Evolutionary conservation across 352 stramenopile genomes (phyloP).

Genomic region (Phytophthora sp.): DNA sequence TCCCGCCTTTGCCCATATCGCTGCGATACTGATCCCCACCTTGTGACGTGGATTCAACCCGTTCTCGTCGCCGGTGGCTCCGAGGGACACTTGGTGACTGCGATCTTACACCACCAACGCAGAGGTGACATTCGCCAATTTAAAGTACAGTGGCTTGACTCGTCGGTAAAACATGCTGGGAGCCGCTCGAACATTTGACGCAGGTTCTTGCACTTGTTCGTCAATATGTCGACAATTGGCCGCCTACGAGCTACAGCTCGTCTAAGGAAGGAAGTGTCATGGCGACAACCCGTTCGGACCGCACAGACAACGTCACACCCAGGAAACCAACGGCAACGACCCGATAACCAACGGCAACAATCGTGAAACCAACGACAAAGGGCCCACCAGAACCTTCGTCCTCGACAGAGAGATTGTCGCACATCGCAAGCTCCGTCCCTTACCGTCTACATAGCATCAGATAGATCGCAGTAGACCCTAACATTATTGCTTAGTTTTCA

Average conservation of each 20-base stretch:
- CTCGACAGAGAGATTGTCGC: no score
- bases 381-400: no score
- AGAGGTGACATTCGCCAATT: not conserved
- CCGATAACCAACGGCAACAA: no score
- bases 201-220: not conserved
- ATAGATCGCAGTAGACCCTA: no score
- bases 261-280: conserved; percentile 3
- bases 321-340: no score
- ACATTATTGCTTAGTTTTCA: no score
- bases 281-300: not conserved
- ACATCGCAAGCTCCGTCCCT: no score
- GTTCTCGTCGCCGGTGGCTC: not conserved
- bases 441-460: no score
- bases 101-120: not conserved
- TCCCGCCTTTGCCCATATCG: not conserved
- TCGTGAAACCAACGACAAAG: no score
- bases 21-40: not conserved
- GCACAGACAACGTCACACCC: no score
- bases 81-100: not conserved
- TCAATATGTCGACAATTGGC: not conserved
- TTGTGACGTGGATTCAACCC: not conserved
- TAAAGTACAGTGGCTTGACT: not conserved
- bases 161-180: not conserved
- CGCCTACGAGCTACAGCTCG: not conserved
- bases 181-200: no score